Conservation (phyloP, 768 basidiomycete genomes). For the Roridomyces roridus region DNA sequence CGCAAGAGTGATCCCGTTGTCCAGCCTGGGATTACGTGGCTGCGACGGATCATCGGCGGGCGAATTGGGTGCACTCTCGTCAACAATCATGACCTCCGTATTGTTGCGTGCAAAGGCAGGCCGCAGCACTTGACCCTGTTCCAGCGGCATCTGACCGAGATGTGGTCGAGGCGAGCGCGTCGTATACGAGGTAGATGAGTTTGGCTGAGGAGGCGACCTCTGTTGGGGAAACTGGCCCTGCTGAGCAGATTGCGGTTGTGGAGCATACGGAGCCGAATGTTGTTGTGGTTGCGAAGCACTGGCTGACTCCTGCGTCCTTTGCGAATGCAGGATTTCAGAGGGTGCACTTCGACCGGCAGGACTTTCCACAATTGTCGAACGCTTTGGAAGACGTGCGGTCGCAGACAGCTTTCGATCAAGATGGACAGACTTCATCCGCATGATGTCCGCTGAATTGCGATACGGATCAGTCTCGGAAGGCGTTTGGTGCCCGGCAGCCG, state of each 20-base stretch:
- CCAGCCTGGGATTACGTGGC: slow-evolving; percentile 44
- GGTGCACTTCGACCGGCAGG: slow-evolving; percentile 87
- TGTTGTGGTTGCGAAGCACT: slow-evolving; percentile 44
- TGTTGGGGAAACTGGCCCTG: slow-evolving; percentile 45
- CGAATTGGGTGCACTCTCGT: slow-evolving; percentile 77
- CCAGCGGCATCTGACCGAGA: slow-evolving; percentile 46
- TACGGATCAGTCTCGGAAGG: slow-evolving; percentile 74
- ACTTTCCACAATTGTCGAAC: slow-evolving; percentile 95
- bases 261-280: slow-evolving; percentile 26
- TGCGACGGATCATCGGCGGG: slow-evolving; percentile 61
- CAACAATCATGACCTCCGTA: slow-evolving; percentile 88
- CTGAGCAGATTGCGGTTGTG: slow-evolving; percentile 38
- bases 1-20: slow-evolving; percentile 90
- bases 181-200: slow-evolving; percentile 33
- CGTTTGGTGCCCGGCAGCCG: slow-evolving; percentile 27
- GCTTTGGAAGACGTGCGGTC: slow-evolving; percentile 89
- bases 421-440: slow-evolving; percentile 93
- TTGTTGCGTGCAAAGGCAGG: slow-evolving; percentile 80
- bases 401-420: slow-evolving; percentile 95
- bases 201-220: slow-evolving; percentile 33
- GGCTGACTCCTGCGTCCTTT: slow-evolving; percentile 51
- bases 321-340: slow-evolving; percentile 58
- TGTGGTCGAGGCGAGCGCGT: slow-evolving; percentile 42
- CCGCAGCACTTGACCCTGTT: slow-evolving; percentile 60
- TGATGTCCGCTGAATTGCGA: slow-evolving; percentile 87